Conservation (phyloP, 495 filamentous ascomycete species). For the Penicillium mononematosum region DNA sequence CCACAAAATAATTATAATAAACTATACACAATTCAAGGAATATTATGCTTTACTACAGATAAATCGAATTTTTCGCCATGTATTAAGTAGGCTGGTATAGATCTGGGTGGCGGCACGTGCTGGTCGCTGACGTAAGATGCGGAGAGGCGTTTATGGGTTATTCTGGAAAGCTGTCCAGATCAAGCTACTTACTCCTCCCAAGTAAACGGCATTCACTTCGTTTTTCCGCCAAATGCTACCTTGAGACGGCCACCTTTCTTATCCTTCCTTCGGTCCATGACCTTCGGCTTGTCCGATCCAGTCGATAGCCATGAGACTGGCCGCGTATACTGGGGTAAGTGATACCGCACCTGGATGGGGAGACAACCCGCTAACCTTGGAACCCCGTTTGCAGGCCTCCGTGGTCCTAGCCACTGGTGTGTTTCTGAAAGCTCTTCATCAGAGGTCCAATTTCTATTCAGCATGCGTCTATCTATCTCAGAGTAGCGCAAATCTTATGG, state of each 20-base stretch:
- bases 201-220: constrained; percentile 6
- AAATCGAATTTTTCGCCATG: neutral
- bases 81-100: constrained; percentile 4
- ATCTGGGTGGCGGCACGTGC: constrained; percentile 20
- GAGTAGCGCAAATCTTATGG: constrained; percentile 92
- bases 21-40: neutral
- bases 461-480: constrained; percentile 94
- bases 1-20: too few relatives aligned
- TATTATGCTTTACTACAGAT: neutral
- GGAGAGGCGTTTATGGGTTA: constrained; percentile 19
- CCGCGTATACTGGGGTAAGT: constrained; percentile 54
- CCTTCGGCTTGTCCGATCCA: constrained; percentile 27
- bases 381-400: constrained; percentile 54
- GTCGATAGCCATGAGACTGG: constrained; percentile 49
- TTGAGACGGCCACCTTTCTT: constrained; percentile 13
- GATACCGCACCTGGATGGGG: neutral
- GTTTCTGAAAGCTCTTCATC: constrained; percentile 84
- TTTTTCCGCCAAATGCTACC: constrained; percentile 22
- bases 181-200: constrained; percentile 14
- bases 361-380: constrained; percentile 21
- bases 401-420: constrained; percentile 77
- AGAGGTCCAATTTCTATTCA: constrained; percentile 95
- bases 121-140: constrained; percentile 41
- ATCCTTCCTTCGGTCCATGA: constrained; percentile 32
- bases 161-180: constrained; percentile 46